Evolutionary conservation across 179 eudicot genomes (phyloP), one percentile per base, ranked within the genome.

Genomic region (Spinacia oleracea): DNA sequence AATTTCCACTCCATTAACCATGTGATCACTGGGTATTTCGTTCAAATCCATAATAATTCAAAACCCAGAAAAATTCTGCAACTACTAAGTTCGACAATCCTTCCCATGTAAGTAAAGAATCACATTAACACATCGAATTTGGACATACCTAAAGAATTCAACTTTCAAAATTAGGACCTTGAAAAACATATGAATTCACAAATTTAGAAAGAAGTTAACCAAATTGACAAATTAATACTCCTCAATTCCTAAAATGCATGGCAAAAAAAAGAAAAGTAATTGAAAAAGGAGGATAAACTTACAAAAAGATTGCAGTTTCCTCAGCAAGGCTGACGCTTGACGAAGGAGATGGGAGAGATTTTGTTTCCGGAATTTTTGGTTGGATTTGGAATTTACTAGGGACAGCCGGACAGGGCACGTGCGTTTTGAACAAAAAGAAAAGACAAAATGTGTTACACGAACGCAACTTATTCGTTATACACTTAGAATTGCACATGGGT

Each of bases 11-110:
- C 55, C 65, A 71, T 50, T 68, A 46, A 34, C 70, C 20, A 50
- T 38, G 5, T 51, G 71, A 84, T 80, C 81, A 71, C 27, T 70
- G 18, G 84, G 80, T 64, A 75, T 25, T 83, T 80, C 67, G 58
- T 74, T 82, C 38, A 83, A 80, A 80, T 72, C 82, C 88, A 81
- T 85, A 23, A 77, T 77, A 45, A 74, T 42, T 53, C 72, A 79
- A 29, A 34, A 64, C 43, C 59, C 60, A 55, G 48, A 34, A 31
- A 45, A 12, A 31, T 31, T 56, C 31, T 29, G 59, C 62, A 0
- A 32, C 38, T 40, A 59, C 15, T 8, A n/a, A 60, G 14, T 60
- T 45, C 50, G 32, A 34, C 31, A 4, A 20, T 5, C 48, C 53
- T 12, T 12, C 53, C 11, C 14, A 45, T 15, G 5, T 40, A 31